Evolutionary conservation across 768 basidiomycete genomes (phyloP).

Genomic region (Russula dissimulans): DNA sequence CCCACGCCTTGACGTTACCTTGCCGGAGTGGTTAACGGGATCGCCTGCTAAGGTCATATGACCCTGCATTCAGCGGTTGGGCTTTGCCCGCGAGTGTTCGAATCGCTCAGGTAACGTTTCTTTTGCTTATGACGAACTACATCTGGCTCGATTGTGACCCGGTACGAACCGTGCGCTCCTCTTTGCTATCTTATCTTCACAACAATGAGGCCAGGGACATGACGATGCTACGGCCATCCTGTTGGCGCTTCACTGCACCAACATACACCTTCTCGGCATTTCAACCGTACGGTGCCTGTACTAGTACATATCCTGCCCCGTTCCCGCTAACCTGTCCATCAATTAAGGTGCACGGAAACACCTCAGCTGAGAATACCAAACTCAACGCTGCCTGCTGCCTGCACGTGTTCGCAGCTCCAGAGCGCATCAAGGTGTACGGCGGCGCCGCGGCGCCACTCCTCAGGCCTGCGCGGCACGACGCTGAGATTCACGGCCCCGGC

Average conservation of each 20-base stretch:
- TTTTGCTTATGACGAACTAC: constrained; percentile 20
- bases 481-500: constrained; percentile 74
- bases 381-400: constrained; percentile 73
- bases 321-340: background rate
- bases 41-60: constrained; percentile 32
- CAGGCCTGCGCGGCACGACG: constrained; percentile 49
- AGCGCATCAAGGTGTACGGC: constrained; percentile 49
- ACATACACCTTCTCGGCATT: constrained; percentile 67
- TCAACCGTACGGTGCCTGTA: constrained; percentile 52
- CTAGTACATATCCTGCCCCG: background rate
- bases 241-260: constrained; percentile 56
- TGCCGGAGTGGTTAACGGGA: constrained; percentile 88
- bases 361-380: constrained; percentile 48
- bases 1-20: constrained; percentile 46
- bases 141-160: constrained; percentile 32
- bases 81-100: constrained; percentile 56
- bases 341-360: constrained; percentile 72
- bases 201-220: constrained; percentile 49
- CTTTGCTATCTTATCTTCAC: background rate
- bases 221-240: constrained; percentile 84
- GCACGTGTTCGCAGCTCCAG: constrained; percentile 59
- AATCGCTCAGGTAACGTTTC: constrained; percentile 49
- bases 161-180: constrained; percentile 17
- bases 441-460: constrained; percentile 67
- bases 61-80: constrained; percentile 38